Evolutionary conservation across 768 basidiomycete genomes (phyloP), one percentile per base, ranked within the genome.

Genomic region (Gloeopeniophorella convolvens): DNA sequence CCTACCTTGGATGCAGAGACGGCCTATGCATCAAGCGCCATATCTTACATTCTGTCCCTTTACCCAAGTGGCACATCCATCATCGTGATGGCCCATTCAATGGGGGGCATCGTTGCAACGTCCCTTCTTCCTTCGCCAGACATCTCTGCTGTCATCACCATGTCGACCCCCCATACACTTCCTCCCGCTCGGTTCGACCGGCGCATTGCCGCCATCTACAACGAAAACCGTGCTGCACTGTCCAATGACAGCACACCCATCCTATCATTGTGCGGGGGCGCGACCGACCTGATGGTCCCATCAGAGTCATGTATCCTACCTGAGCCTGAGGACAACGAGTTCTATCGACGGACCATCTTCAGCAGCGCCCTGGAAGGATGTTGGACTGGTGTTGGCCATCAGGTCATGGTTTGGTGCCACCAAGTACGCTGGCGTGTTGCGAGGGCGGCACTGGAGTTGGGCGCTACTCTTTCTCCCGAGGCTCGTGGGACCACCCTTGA

Each of bases 361-460:
- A 87, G 91, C 1, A 87, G 87, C 27, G 85, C 83, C 1, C 70
- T 98, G 21, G 87, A 94, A 41, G 89, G 90, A n/a, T 79, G 84
- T 2, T 95, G 93, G 89, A 90, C 94, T 2, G 90, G 91, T 2
- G 89, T 97, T 4, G 95, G 94, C 21, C 96, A 99, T 65, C 82
- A 82, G 34, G 94, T 89, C 52, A 94, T 97, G 80, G 91, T 98
- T 4, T 99, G 96, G 96, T 98, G 96, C 63, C 90, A 97, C 66
- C 96, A 99, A 67, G 83, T 97, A 9, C 84, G 96, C 33, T 90
- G 85, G 86, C 78, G 82, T 20, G 72, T 95, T 28, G 93, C 93
- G 13, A 75, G 89, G 45, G 79, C 82, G 16, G 82, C 83, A 21
- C 68, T 97, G 5, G 88, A 90, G 59, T 68, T 88, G 10, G 76